A percentile compares a stretch with the other conserved stretches of the same genome.
Conservation (phyloP, 495 filamentous ascomycete species). For the Aspergillus diversus region DNA sequence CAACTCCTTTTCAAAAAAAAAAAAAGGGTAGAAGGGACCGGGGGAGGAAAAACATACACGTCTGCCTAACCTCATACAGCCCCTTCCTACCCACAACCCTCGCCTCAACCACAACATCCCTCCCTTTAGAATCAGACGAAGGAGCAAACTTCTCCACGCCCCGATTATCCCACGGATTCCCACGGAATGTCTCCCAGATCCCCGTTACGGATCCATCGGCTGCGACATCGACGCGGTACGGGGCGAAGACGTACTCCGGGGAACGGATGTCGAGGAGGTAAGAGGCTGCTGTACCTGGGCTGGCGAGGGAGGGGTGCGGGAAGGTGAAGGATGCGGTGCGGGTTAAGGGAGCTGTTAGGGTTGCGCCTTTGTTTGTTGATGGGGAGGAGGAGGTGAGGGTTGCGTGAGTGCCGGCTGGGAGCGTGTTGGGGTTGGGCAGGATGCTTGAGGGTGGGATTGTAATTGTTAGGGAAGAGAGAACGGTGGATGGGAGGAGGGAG, state of each 20-base stretch:
- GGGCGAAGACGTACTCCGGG: slow-evolving; percentile 70
- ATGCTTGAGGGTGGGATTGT: slow-evolving; percentile 52
- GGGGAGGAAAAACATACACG: slow-evolving; percentile 60
- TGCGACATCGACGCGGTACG: slow-evolving; percentile 75
- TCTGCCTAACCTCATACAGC: slow-evolving; percentile 72
- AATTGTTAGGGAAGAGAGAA: slow-evolving; percentile 37
- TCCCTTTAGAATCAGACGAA: slow-evolving; percentile 16
- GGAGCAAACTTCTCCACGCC: slow-evolving; percentile 60
- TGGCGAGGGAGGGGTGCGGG: slow-evolving; percentile 47
- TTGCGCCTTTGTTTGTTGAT: slow-evolving; percentile 18
- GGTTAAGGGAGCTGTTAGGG: slow-evolving; percentile 64
- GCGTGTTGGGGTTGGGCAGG: slow-evolving; percentile 44
- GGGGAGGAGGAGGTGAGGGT: slow-evolving; percentile 74
- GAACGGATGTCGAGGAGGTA: slow-evolving; percentile 84
- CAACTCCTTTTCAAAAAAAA: neutral
- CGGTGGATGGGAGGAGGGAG: slow-evolving; percentile 21
- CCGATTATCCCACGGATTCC: slow-evolving; percentile 84
- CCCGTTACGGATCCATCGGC: slow-evolving; percentile 48
- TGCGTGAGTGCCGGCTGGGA: slow-evolving; percentile 55
- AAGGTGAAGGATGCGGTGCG: slow-evolving; percentile 73
- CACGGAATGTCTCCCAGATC: slow-evolving; percentile 86
- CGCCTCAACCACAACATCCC: slow-evolving; percentile 58
- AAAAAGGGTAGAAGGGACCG: neutral
- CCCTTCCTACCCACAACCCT: slow-evolving; percentile 63
- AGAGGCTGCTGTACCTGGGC: slow-evolving; percentile 35